Evolutionary conservation across 345 rosid species (phyloP).

Genomic region (Theobroma cacao): DNA sequence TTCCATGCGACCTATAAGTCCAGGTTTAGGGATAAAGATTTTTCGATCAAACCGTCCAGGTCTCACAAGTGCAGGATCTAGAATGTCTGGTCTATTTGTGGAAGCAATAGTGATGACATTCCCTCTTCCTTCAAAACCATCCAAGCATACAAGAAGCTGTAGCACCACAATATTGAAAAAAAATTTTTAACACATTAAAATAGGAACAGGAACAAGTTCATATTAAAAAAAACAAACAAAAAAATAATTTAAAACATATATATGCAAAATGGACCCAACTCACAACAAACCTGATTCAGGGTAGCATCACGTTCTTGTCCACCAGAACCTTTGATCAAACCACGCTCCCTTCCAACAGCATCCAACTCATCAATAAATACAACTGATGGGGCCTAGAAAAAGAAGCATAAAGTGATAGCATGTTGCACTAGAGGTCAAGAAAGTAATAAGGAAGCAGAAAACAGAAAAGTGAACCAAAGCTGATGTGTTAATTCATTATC

Average conservation of each 20-base stretch:
- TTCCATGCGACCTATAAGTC: conserved; percentile 84
- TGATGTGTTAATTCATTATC: neutral
- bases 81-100: conserved; percentile 92
- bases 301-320: conserved; percentile 99
- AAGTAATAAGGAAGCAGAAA: neutral
- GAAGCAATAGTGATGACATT: conserved; percentile 95
- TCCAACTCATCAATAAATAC: conserved; percentile 93
- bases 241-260: neutral
- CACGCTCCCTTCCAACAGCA: conserved; percentile 98
- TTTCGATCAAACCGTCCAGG: conserved; percentile 92
- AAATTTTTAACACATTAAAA: neutral
- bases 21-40: conserved; percentile 83
- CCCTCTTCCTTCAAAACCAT: conserved; percentile 98
- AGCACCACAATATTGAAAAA: conserved; percentile 8
- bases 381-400: conserved; percentile 78
- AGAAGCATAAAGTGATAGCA: conserved; percentile 1
- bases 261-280: neutral
- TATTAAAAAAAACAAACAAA: neutral
- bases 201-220: neutral
- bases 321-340: conserved; percentile 91
- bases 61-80: conserved; percentile 92
- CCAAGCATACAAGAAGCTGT: conserved; percentile 90
- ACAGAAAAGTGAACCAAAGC: conserved; percentile 6
- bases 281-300: conserved; percentile 76
- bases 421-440: neutral